Evolutionary conservation across 108 stramenopile species (phyloP), one percentile per base, ranked within the genome.

Genomic region (Nannochloropsis salina): DNA sequence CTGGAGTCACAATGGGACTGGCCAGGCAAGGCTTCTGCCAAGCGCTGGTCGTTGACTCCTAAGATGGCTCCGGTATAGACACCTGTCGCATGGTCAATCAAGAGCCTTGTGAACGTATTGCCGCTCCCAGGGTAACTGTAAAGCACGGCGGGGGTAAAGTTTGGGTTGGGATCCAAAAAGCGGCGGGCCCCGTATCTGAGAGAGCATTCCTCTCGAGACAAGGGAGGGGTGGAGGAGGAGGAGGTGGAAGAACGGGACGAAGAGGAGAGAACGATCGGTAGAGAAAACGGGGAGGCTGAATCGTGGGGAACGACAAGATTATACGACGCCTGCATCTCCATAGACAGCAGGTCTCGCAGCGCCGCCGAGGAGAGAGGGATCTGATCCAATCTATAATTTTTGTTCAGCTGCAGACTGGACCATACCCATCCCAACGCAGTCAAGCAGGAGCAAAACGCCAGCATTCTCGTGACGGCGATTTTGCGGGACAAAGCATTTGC

Each of bases 41-140:
- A n/a, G 2, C 61, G 15, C n/a, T 74, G 20, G n/a, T 74, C 61
- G n/a, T 74, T n/a, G n/a, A n/a, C n/a, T n/a, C n/a, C n/a, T 15
- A 74, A 74, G 20, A 74, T 74, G 61, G 61, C 61, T n/a, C 61
- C 61, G 20, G 61, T 74, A 5, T 74, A 74, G n/a, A 74, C n/a
- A 5, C 61, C 61, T n/a, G 61, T 74, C 61, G 20, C 61, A 74
- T 74, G n/a, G n/a, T 74, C 61, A 74, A 74, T 74, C 4, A 74
- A 74, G 61, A 74, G 61, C 15, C 61, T 15, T 5, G 61, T n/a
- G 61, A 74, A 74, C 2, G 61, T 74, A 74, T 74, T 74, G 4
- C 61, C 61, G n/a, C 61, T 74, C 61, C 61, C 61, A 2, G 61
- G 61, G 61, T 74, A 74, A n/a, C 61, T 74, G 61, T 74, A 74